Evolutionary conservation across 148 eudicot genomes (phyloP).

Genomic region (Linanthus parryae): DNA sequence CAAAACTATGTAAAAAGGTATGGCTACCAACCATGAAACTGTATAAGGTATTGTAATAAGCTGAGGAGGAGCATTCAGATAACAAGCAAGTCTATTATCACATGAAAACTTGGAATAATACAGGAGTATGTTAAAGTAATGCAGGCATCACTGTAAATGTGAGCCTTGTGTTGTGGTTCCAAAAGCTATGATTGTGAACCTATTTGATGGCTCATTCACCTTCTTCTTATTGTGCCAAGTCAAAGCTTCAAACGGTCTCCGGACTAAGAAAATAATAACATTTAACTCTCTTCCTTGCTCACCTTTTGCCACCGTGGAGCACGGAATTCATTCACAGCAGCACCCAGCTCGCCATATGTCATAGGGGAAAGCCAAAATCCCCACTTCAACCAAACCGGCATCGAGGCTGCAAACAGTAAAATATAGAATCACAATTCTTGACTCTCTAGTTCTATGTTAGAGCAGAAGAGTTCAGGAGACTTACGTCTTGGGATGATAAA

Average conservation of each 20-base stretch:
- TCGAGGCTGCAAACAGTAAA: constrained; percentile 50
- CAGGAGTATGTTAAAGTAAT: no score
- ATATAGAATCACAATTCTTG: no score
- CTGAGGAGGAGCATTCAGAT: neutral
- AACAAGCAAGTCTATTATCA: neutral
- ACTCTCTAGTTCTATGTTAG: neutral
- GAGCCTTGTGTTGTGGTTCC: no score
- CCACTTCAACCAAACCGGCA: constrained; percentile 85
- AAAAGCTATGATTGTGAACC: neutral
- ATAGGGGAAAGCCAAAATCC: constrained; percentile 72
- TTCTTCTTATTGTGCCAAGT: neutral
- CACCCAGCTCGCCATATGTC: constrained; percentile 73
- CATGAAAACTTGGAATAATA: neutral
- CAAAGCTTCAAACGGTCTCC: neutral
- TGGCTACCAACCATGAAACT: neutral
- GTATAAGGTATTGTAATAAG: neutral
- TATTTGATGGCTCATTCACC: neutral
- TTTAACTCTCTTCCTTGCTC: neutral
- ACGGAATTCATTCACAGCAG: constrained; percentile 66
- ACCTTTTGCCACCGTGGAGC: constrained; percentile 84
- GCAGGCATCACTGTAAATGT: neutral
- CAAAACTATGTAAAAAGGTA: neutral
- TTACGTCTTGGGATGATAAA: constrained; percentile 19
- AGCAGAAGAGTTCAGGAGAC: neutral
- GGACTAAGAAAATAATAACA: neutral